phyloP scores from a whole-genome alignment of 345 rosid species.

The Draba incana region DNA sequence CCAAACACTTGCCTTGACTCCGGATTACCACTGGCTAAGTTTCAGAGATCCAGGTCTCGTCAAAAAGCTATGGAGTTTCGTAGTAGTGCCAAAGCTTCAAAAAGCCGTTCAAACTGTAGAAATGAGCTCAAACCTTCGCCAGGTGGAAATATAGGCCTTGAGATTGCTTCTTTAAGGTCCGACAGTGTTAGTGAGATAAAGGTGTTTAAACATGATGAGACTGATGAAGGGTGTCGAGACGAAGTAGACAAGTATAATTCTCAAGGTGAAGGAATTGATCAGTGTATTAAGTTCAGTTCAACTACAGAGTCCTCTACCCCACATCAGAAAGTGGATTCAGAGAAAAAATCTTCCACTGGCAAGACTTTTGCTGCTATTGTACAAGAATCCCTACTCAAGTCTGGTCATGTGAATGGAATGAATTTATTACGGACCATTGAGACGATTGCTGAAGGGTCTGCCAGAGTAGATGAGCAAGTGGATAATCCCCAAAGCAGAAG shows the following conservation, averaged over 20 bases:
- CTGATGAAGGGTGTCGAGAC: constrained; percentile 36
- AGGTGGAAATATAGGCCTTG: constrained; percentile 36
- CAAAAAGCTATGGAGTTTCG: constrained; percentile 69
- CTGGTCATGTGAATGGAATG: constrained; percentile 30
- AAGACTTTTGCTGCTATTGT: constrained; percentile 27
- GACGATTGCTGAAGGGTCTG: too few relatives aligned
- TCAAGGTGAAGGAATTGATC: constrained; percentile 32
- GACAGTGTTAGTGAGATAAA: constrained; percentile 42
- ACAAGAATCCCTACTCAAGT: constrained; percentile 27
- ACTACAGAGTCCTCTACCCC: constrained; percentile 28
- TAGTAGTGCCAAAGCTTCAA: constrained; percentile 58
- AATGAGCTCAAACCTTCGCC: constrained; percentile 35
- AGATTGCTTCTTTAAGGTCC: constrained; percentile 49
- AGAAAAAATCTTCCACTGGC: constrained; percentile 19
- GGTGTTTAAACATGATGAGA: constrained; percentile 41
- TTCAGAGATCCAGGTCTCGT: constrained; percentile 80
- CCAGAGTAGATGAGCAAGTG: constrained; percentile 38
- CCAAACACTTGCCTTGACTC: constrained; percentile 44
- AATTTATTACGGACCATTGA: constrained; percentile 21
- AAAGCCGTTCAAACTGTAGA: constrained; percentile 39
- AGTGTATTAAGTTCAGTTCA: constrained; percentile 21
- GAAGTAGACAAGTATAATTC: constrained; percentile 40
- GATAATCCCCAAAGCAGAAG: constrained; percentile 40
- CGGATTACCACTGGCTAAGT: constrained; percentile 55
- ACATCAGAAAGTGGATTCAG: constrained; percentile 22